Percentiles rank a stretch among this genome's conserved stretches.
Evolutionary conservation across 225 moss, liverwort and hornwort genomes (phyloP).

Genomic region (Marchantia paleacea): DNA sequence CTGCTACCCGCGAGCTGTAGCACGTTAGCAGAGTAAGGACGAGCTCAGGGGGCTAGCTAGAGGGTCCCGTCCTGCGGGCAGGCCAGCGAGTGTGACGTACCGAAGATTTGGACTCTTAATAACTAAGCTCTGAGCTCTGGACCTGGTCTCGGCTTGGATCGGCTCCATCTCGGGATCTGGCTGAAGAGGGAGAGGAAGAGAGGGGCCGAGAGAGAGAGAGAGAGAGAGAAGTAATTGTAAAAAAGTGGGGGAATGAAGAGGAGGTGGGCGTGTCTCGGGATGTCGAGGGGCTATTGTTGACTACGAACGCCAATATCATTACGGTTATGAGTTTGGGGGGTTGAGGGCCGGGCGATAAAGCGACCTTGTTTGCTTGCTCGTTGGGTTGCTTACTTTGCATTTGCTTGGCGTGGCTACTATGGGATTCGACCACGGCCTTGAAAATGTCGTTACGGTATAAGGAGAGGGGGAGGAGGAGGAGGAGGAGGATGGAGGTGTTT

Average conservation of each 20-base stretch:
- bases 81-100: neutral
- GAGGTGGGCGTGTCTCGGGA: neutral
- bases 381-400: neutral
- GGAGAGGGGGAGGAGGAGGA: conserved; percentile 3
- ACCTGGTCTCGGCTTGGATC: neutral
- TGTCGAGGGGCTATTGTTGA: neutral
- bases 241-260: neutral
- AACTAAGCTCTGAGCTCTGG: neutral
- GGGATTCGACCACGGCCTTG: conserved; percentile 5
- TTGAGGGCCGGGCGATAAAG: neutral
- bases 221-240: neutral
- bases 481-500: neutral
- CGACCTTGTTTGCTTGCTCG: neutral
- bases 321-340: neutral
- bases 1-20: neutral
- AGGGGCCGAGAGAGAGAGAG: too few relatives aligned
- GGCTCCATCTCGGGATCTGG: neutral
- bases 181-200: neutral
- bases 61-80: too few relatives aligned
- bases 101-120: neutral
- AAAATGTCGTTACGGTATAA: neutral
- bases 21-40: neutral
- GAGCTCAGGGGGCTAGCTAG: too few relatives aligned
- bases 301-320: neutral
- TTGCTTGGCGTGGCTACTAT: conserved; percentile 4